Evolutionary conservation across 768 basidiomycete species (phyloP).

Genomic region (Mycena polygramma): DNA sequence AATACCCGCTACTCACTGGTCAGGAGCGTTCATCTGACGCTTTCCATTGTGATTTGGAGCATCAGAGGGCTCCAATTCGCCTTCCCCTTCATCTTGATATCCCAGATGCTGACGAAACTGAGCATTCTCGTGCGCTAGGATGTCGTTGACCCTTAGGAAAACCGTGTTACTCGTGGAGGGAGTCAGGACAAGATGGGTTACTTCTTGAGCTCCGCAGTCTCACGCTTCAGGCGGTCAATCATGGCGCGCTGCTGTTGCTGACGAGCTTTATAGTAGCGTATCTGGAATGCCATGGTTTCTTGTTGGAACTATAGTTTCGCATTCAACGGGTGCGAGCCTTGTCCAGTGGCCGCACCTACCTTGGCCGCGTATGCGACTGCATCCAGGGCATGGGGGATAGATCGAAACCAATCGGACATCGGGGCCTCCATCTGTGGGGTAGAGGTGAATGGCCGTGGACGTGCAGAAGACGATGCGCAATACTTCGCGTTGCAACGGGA

Average conservation of each 20-base stretch:
- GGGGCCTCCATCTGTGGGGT: slow-evolving; percentile 76
- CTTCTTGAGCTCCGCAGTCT: slow-evolving; percentile 71
- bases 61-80: slow-evolving; percentile 49
- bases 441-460: slow-evolving; percentile 1
- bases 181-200: slow-evolving; percentile 41
- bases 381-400: slow-evolving; percentile 73
- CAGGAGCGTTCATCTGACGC: slow-evolving; percentile 64
- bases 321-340: slow-evolving; percentile 10
- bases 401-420: slow-evolving; percentile 86
- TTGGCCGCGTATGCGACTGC: slow-evolving; percentile 75
- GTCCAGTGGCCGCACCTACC: slow-evolving; percentile 50
- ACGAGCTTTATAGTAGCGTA: slow-evolving; percentile 72
- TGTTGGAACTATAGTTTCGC: slow-evolving; percentile 74
- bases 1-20: slow-evolving; percentile 52
- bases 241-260: slow-evolving; percentile 67
- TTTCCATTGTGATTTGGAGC: slow-evolving; percentile 72
- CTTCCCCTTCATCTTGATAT: slow-evolving; percentile 38
- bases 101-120: slow-evolving; percentile 57
- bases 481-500: slow-evolving; percentile 82
- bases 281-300: slow-evolving; percentile 77
- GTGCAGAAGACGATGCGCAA: slow-evolving; percentile 38
- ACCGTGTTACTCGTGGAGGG: slow-evolving; percentile 4
- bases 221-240: slow-evolving; percentile 66
- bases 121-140: slow-evolving; percentile 63
- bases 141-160: slow-evolving; percentile 60